Evolutionary conservation across 352 stramenopile genomes (phyloP), one percentile per base, ranked within the genome.

Genomic region (Peronospora destructor): DNA sequence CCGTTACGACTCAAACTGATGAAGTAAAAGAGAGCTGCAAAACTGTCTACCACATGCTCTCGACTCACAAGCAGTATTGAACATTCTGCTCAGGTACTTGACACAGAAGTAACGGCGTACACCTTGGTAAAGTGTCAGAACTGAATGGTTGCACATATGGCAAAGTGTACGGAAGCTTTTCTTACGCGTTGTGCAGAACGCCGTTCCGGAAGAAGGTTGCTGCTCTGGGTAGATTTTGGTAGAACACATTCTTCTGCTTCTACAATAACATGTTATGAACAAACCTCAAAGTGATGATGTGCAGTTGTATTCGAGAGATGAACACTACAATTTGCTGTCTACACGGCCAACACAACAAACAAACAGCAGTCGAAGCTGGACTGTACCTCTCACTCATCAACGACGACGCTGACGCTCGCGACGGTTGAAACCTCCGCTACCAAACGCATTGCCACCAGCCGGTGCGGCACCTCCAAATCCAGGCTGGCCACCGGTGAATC

Each of bases 381-480:
- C 26, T 11, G 35, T 40, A 40, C 17, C 14, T 10, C 16, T 35
- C n/a, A 21, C 12, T 14, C 42, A 12, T 45, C 40, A 50, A 21
- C 44, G 52, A 44, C 52, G 44, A 38, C 50, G 50, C 6, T 29
- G 32, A 41, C 38, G 39, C 39, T 56, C 39, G 19, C 41, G 51
- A 25, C 51, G 51, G 32, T 47, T 59, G n/a, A 59, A 59, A 12
- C 49, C 28, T 41, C 35, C 36, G 33, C 42, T 17, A 19, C 51
- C 43, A 36, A 53, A 41, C 6, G 28, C 28, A 35, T 48, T 59
- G 35, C 43, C 40, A 38, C 43, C 43, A 6, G 17, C 29, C 16
- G 10, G 11, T 17, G 14, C 50, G 44, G 12, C 34, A 36, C 42
- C 19, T 45, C 26, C 37, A 49, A 59, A 46, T 16, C 45, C 53